Evolutionary conservation across 306 rosid genomes (phyloP), one percentile per base, ranked within the genome.

Genomic region (Cicer yamashitae): DNA sequence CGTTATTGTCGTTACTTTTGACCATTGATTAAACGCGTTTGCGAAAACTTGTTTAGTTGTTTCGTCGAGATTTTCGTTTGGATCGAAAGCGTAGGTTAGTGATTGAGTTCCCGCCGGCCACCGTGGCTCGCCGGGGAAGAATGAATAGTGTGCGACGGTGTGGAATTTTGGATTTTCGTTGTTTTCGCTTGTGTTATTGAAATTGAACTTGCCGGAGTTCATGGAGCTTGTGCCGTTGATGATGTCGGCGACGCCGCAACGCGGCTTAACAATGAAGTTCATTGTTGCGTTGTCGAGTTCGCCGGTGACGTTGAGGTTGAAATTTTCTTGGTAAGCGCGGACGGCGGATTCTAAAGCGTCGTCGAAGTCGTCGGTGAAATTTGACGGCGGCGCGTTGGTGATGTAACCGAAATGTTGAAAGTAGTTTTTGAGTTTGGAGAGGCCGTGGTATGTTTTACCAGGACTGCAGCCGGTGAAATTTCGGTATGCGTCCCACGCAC

Each of bases 281-380:
- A 91, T 56, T 4, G 97, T 94, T 40, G 37, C 25, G 1, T 51
- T 52, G 50, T 94, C 96, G 4, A 91, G 91, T 25, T 85, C 70
- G 13, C 97, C 97, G 10, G 97, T 87, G 65, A 83, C 73, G 73
- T 92, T 90, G 78, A 92, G 92, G 56, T 94, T 94, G 91, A 94
- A 94, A 57, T 94, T 94, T 57, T 80, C 82, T 58, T 94, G 98
- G 83, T 90, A 94, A 0, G 86, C 73, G 0, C 66, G 70, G 3
- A 94, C 25, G 25, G 97, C 97, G 1, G 88, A 61, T 44, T 87
- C 79, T 0, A 91, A 79, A 0, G 66, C 71, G 1, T 80, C 89
- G 22, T 94, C 98, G 52, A 91, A 94, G 20, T 87, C 89, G 13
- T 94, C 96, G 17, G 93, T 86, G 86, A 75, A 84, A 17, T 86